Conservation (phyloP, 2,329 filamentous ascomycete genomes). For the Hypoxylon sp. region DNA sequence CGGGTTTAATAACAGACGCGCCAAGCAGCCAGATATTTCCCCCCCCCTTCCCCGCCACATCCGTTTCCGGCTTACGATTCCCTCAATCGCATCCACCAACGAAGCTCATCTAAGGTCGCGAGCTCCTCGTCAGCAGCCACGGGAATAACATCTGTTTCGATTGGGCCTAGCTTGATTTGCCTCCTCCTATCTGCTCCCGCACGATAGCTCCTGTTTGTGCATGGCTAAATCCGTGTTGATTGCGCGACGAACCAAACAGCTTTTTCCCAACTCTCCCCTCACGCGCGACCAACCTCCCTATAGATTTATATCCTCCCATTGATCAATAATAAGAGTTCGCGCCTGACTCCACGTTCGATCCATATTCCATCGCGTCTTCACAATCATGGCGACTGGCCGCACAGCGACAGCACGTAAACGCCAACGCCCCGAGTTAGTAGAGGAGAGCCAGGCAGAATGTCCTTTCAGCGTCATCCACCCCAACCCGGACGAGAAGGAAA, state of each 20-base stretch:
- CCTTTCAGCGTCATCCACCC: conserved; percentile 59
- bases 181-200: conserved; percentile 2
- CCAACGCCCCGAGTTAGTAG: conserved; percentile 54
- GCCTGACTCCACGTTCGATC: conserved; percentile 1
- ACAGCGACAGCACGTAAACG: conserved; percentile 62
- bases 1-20: conserved; percentile 36
- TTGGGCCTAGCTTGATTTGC: not conserved
- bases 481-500: conserved; percentile 59
- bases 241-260: conserved; percentile 15
- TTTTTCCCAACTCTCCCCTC: conserved; percentile 4
- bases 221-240: conserved; percentile 2
- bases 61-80: conserved; percentile 36
- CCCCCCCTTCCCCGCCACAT: conserved; percentile 38
- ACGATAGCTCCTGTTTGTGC: conserved; percentile 13
- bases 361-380: not conserved
- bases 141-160: conserved; percentile 5
- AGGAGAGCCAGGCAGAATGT: conserved; percentile 64
- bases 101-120: conserved; percentile 25
- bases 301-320: conserved; percentile 1
- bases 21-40: conserved; percentile 32
- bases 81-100: conserved; percentile 33
- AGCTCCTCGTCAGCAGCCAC: conserved; percentile 5
- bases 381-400: conserved; percentile 50
- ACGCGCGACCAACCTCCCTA: conserved; percentile 14
- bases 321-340: conserved; percentile 9